Base-by-base conservation (phyloP, 257 asterid genomes). In the Jasminum sambac region DNA sequence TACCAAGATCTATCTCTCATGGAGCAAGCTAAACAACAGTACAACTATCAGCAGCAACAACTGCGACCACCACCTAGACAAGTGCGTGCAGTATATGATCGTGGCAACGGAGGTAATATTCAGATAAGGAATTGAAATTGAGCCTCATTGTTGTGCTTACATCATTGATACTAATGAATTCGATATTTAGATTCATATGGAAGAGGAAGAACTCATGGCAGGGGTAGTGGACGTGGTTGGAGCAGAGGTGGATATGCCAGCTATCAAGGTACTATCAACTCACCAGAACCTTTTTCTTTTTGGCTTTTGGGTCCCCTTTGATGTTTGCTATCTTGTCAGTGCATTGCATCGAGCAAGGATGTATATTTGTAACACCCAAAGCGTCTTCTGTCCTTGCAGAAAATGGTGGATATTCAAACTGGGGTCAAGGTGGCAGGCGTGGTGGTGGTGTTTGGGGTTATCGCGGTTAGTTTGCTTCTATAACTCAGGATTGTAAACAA, bases 151-250 rank as follows among this genome's bases (percentile, higher is more conserved):
- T 41, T 8, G 57, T 63, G 48, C 5, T 64, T 78, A 40, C 39
- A 1, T 64, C 14, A 37, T 2, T 60, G 14, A 26, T 63, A 63
- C 17, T 72, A 38, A 59, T 37, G 38, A 14, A 61, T 67, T 72
- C 59, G 68, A 62, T 10, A 61, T 78, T 59, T 71, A 94, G 99
- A 88, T 79, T 68, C 90, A 63, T 89, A 91, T 83, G 96, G 84
- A 63, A 84, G 91, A 75, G 96, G 96, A 59, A 78, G 96, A 46
- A 96, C 92, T 78, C 90, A 90, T 80, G 98, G 97, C 68, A 85
- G 94, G 75, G 98, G 94, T 25, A 87, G 97, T 73, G 98, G 96
- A 6, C 85, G 88, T 57, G 96, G 95, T 80, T 94, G 91, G 95
- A 85, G 79, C 86, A 84, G 93, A 82, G 97, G 96, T 81, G 97